Percentiles rank a stretch among this genome's conserved stretches.
Evolutionary conservation across 2,329 filamentous ascomycete species (phyloP).

Genomic region (Arthrobotrys entomopaga): DNA sequence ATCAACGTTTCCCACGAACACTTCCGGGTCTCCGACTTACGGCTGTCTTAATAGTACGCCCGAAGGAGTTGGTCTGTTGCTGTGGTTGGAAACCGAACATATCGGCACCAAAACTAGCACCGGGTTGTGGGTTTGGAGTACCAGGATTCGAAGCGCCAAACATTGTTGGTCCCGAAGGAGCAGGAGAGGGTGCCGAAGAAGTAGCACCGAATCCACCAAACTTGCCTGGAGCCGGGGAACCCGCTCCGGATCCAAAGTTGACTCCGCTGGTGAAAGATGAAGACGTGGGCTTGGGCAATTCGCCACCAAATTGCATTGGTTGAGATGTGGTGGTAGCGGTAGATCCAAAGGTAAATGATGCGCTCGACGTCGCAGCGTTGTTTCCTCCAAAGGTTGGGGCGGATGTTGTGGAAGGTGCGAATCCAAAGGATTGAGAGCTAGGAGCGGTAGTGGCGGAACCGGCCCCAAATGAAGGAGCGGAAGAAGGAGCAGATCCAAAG

Average conservation of each 20-base stretch:
- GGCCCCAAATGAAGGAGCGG: constrained; percentile 22
- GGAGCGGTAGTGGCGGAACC: constrained; percentile 19
- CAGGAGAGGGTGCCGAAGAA: constrained; percentile 33
- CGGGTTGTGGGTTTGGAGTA: constrained; percentile 11
- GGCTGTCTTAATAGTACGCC: constrained; percentile 41
- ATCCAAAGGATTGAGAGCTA: constrained; percentile 22
- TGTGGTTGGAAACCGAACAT: constrained; percentile 49
- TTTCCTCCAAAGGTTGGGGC: constrained; percentile 42
- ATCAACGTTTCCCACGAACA: constrained; percentile 39
- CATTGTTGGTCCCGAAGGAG: constrained; percentile 18
- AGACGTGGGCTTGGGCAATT: constrained; percentile 38
- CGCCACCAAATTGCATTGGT: constrained; percentile 30
- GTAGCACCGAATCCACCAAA: constrained; percentile 25
- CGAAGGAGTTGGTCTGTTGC: constrained; percentile 31
- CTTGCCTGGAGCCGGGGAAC: constrained; percentile 23
- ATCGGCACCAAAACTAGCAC: constrained; percentile 17
- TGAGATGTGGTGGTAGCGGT: constrained; percentile 43
- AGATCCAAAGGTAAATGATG: constrained; percentile 50
- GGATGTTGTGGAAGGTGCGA: constrained; percentile 20
- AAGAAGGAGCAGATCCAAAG: constrained; percentile 27
- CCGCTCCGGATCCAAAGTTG: constrained; percentile 22
- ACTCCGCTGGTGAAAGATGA: constrained; percentile 35
- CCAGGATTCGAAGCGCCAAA: constrained; percentile 35
- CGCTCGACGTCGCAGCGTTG: constrained; percentile 36
- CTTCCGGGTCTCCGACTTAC: constrained; percentile 48